A percentile compares a stretch with the other conserved stretches of the same genome.
These are phyloP conservation scores for Phytophthora pseudosyringae DNA, from an alignment of 352 stramenopile species.

Conservation along the genomic window DNA sequence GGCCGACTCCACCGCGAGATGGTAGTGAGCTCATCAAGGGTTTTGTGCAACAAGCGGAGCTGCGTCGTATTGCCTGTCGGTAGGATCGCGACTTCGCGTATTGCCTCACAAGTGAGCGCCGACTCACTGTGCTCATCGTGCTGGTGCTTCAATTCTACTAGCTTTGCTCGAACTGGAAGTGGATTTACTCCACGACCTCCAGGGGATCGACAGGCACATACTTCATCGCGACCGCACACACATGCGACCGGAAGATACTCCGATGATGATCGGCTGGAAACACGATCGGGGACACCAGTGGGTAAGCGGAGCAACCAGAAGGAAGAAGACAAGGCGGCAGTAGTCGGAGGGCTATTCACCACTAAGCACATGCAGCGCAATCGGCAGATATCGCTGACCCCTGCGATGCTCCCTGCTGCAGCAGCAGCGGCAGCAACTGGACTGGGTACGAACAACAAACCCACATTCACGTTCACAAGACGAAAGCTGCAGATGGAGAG, in stretches of 20 bases:
- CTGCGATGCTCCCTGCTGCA: conserved; percentile 27
- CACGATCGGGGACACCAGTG: conserved; percentile 5
- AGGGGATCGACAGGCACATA: conserved; percentile 7
- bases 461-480: conserved; percentile 33
- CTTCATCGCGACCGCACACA: conserved; percentile 3
- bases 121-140: not conserved
- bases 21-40: conserved; percentile 52
- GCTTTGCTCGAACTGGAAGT: conserved; percentile 29
- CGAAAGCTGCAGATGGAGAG: conserved; percentile 34
- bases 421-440: conserved; percentile 22
- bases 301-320: conserved; percentile 14
- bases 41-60: conserved; percentile 56
- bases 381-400: conserved; percentile 35
- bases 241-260: not conserved
- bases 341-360: conserved; percentile 36
- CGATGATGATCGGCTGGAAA: conserved; percentile 21
- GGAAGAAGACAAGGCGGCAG: conserved; percentile 11
- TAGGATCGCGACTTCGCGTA: conserved; percentile 15
- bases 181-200: conserved; percentile 27
- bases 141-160: conserved; percentile 1
- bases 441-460: conserved; percentile 32
- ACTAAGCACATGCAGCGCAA: conserved; percentile 32
- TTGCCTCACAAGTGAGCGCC: not conserved
- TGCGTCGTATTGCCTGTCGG: conserved; percentile 43
- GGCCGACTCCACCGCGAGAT: conserved; percentile 18